These are phyloP conservation scores for Echites panduratus DNA, from an alignment of 257 asterid species.

Conservation along the genomic window DNA sequence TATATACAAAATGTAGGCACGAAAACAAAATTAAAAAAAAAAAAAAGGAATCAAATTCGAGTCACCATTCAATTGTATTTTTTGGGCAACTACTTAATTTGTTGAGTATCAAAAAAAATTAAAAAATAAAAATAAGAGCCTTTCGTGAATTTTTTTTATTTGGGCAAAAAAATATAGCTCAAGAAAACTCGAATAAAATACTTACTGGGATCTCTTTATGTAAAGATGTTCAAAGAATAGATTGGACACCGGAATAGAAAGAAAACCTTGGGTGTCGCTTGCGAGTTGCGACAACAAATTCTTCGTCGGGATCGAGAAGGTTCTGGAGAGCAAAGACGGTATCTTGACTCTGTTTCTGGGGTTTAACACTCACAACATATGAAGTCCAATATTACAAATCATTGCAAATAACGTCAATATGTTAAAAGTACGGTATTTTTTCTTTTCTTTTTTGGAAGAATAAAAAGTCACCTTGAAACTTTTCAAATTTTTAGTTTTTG, in stretches of 20 bases:
- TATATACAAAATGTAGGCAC: neutral
- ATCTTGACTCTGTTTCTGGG: neutral
- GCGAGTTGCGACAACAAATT: neutral
- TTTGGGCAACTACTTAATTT: neutral
- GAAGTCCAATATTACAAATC: too few relatives aligned
- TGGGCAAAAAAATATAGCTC: neutral
- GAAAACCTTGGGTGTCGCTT: neutral
- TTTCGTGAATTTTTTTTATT: neutral
- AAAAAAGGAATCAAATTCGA: neutral
- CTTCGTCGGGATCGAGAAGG: constrained; percentile 33
- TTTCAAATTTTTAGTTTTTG: too few relatives aligned
- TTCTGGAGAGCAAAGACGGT: constrained; percentile 19
- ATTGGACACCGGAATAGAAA: neutral
- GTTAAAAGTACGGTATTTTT: too few relatives aligned
- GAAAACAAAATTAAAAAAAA: neutral
- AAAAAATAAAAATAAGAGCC: neutral
- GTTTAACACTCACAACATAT: too few relatives aligned
- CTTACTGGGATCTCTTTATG: constrained; percentile 5
- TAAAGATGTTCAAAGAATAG: neutral
- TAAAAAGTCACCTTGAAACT: too few relatives aligned
- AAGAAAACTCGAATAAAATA: neutral
- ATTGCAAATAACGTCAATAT: too few relatives aligned
- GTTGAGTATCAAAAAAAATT: neutral
- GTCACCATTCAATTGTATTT: neutral
- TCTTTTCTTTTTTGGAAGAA: too few relatives aligned